Evolutionary conservation across 148 eudicot species (phyloP).

Genomic region (Fagopyrum tataricum): DNA sequence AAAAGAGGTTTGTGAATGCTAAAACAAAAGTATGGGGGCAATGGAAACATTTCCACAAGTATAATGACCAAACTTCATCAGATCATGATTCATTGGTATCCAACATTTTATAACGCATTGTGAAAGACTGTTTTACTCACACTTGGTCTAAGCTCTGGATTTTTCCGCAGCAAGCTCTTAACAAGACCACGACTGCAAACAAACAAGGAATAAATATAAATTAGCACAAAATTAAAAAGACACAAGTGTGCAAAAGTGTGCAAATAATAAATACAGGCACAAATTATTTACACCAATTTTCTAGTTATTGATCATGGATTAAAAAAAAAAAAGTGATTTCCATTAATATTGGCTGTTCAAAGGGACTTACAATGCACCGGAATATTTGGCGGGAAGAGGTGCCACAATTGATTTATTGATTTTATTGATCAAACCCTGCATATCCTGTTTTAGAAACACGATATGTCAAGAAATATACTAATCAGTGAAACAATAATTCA

Average conservation of each 20-base stretch:
- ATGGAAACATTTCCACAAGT: background rate
- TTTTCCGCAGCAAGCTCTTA: constrained; percentile 94
- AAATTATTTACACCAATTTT: background rate
- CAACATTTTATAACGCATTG: background rate
- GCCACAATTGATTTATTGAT: constrained; percentile 87
- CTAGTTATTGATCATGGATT: too few species aligned
- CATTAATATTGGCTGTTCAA: background rate
- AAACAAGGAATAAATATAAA: constrained; percentile 5
- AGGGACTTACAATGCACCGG: constrained; percentile 79
- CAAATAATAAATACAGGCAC: background rate
- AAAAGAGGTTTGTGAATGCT: background rate
- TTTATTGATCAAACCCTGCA: constrained; percentile 92
- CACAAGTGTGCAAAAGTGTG: background rate
- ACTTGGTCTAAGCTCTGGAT: constrained; percentile 87
- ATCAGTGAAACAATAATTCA: background rate
- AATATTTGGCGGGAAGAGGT: constrained; percentile 82
- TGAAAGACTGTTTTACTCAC: constrained; percentile 28
- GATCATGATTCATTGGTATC: background rate
- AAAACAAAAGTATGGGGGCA: background rate
- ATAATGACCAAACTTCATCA: background rate
- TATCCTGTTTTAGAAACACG: constrained; percentile 51
- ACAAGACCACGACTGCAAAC: constrained; percentile 80
- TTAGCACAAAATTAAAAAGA: background rate
- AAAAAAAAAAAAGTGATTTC: background rate
- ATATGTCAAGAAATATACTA: background rate